Percentiles rank a stretch among this genome's conserved stretches.
These are phyloP conservation scores for Globisporangium okanoganense DNA, from an alignment of 352 stramenopile genomes.

Conservation along the genomic window DNA sequence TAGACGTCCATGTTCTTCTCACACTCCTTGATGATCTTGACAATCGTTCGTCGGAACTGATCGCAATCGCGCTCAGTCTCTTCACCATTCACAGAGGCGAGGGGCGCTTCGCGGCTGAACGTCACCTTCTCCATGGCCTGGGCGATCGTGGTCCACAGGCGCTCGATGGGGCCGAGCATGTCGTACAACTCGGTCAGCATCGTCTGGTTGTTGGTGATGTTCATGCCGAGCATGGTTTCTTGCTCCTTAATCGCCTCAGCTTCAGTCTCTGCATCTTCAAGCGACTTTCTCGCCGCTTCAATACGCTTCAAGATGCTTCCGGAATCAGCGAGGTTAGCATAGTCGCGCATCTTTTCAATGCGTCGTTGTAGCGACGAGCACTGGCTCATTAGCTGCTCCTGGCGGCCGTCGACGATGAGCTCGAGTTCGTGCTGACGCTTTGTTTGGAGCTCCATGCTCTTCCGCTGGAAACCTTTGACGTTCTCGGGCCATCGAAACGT, in stretches of 20 bases:
- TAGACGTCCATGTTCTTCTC: slow-evolving; percentile 87
- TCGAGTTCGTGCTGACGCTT: slow-evolving; percentile 89
- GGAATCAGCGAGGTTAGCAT: slow-evolving; percentile 76
- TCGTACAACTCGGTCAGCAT: slow-evolving; percentile 71
- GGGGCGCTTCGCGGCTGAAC: slow-evolving; percentile 54
- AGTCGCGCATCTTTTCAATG: slow-evolving; percentile 90
- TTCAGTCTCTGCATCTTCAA: slow-evolving; percentile 81
- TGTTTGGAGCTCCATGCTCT: slow-evolving; percentile 88
- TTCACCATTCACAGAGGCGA: slow-evolving; percentile 79
- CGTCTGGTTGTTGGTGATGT: slow-evolving; percentile 76
- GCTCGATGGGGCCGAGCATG: slow-evolving; percentile 83
- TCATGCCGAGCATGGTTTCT: slow-evolving; percentile 84
- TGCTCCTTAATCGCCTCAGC: slow-evolving; percentile 86
- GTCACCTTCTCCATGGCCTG: slow-evolving; percentile 79
- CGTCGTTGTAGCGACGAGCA: slow-evolving; percentile 77
- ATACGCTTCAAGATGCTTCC: slow-evolving; percentile 82
- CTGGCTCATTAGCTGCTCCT: slow-evolving; percentile 82
- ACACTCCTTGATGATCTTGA: slow-evolving; percentile 90
- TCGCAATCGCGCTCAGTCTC: slow-evolving; percentile 84
- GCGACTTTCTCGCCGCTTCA: slow-evolving; percentile 62
- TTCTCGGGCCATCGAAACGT: slow-evolving; percentile 90
- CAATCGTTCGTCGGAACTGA: slow-evolving; percentile 84
- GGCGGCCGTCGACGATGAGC: slow-evolving; percentile 83
- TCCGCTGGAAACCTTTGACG: slow-evolving; percentile 89
- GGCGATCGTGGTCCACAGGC: slow-evolving; percentile 81